phyloP scores from a whole-genome alignment of 2,329 filamentous ascomycete species.

The Colletotrichum sp. region DNA sequence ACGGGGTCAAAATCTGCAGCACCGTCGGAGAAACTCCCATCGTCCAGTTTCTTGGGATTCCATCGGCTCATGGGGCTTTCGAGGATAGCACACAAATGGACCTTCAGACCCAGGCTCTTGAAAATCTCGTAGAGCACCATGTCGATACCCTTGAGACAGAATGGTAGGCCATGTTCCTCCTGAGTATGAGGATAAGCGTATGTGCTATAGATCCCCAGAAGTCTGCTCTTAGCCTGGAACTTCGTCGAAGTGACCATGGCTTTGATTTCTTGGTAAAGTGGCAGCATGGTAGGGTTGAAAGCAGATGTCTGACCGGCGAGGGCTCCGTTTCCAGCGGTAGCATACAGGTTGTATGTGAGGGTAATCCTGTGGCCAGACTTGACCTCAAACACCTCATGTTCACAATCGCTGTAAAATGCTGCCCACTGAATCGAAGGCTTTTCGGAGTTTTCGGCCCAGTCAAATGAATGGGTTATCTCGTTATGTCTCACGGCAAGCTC shows the following conservation, averaged over 20 bases:
- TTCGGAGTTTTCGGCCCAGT: conserved; percentile 36
- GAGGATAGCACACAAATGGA: neutral
- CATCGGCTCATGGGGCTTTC: neutral
- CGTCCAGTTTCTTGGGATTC: rapidly evolving
- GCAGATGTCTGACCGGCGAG: rapidly evolving
- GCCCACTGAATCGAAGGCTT: conserved; percentile 43
- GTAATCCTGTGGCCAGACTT: conserved; percentile 58
- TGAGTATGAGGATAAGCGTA: neutral
- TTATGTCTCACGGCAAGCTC: conserved; percentile 46
- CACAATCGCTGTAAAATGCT: conserved; percentile 58
- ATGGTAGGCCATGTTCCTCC: neutral
- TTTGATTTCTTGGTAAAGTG: neutral
- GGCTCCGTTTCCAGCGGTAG: conserved; percentile 24
- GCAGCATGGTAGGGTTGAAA: neutral
- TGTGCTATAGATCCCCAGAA: neutral
- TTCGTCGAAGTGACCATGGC: neutral
- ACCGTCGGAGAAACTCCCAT: neutral
- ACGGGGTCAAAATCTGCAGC: neutral
- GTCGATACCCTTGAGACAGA: neutral
- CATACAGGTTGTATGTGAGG: conserved; percentile 64
- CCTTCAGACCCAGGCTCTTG: neutral
- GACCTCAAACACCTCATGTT: conserved; percentile 57
- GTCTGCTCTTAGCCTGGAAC: neutral
- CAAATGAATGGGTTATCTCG: conserved; percentile 37
- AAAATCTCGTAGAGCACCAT: neutral